Conservation (phyloP, 345 rosid genomes). For the Citrus medica region DNA sequence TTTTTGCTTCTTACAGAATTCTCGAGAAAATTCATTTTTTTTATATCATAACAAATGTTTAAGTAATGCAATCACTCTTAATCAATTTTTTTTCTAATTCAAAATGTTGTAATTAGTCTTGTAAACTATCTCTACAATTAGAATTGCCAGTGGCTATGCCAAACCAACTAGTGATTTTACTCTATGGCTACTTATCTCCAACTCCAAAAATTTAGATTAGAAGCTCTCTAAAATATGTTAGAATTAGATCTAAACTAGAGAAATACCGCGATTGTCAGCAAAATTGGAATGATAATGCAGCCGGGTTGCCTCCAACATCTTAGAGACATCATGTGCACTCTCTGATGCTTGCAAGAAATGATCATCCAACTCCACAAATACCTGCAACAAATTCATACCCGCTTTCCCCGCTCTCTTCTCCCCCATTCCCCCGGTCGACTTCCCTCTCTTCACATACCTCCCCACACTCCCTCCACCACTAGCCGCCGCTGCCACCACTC, state of each 20-base stretch:
- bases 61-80: background rate
- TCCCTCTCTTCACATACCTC: slow-evolving; percentile 30
- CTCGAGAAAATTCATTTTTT: background rate
- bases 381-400: slow-evolving; percentile 36
- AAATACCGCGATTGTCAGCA: slow-evolving; percentile 85
- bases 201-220: background rate
- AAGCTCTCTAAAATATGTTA: background rate
- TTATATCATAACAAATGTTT: background rate
- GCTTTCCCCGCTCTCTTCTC: slow-evolving; percentile 37
- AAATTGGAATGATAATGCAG: slow-evolving; percentile 98
- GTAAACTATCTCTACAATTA: background rate
- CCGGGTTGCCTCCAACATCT: slow-evolving; percentile 92
- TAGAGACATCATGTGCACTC: slow-evolving; percentile 90
- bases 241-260: background rate
- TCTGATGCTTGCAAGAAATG: slow-evolving; percentile 85
- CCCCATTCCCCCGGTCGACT: slow-evolving; percentile 30
- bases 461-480: slow-evolving; percentile 22
- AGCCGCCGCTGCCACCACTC: slow-evolving; percentile 7
- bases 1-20: background rate
- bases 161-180: slow-evolving; percentile 1
- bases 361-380: slow-evolving; percentile 77
- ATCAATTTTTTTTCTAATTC: background rate
- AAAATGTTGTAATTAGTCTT: background rate
- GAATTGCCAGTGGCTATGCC: background rate
- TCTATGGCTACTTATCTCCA: background rate